These are phyloP conservation scores for Tricholoma furcatifolium DNA, from an alignment of 768 basidiomycete genomes.

Conservation along the genomic window DNA sequence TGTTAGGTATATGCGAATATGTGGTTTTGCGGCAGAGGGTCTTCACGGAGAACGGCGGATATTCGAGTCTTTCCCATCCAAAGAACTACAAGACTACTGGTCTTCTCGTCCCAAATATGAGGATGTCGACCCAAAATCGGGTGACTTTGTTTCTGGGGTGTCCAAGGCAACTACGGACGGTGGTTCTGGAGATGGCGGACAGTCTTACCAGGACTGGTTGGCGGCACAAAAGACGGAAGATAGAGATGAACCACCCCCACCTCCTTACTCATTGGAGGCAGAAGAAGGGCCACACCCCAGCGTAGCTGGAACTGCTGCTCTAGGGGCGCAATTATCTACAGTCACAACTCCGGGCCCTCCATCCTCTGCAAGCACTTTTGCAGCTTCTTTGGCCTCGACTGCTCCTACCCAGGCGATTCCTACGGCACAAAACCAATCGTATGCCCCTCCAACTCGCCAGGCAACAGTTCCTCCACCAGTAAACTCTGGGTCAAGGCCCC, in stretches of 20 bases:
- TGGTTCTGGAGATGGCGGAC: slow-evolving; percentile 18
- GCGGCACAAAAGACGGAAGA: slow-evolving; percentile 38
- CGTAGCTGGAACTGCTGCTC: slow-evolving; percentile 5
- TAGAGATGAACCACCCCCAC: slow-evolving; percentile 59
- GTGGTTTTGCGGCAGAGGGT: slow-evolving; percentile 68
- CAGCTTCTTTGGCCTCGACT: background rate
- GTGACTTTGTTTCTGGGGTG: slow-evolving; percentile 31
- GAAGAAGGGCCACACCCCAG: slow-evolving; percentile 23
- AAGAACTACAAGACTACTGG: slow-evolving; percentile 80
- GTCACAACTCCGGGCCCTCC: background rate
- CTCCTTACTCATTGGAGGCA: slow-evolving; percentile 64
- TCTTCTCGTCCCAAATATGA: slow-evolving; percentile 58
- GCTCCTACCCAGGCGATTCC: slow-evolving; percentile 5
- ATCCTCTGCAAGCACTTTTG: slow-evolving; percentile 1
- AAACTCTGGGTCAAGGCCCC: slow-evolving; percentile 16
- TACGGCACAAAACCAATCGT: slow-evolving; percentile 2
- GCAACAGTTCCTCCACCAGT: slow-evolving; percentile 15
- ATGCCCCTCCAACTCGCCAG: slow-evolving; percentile 4
- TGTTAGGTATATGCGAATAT: slow-evolving; percentile 73
- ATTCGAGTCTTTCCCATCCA: slow-evolving; percentile 61
- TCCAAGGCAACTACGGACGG: background rate
- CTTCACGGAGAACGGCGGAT: slow-evolving; percentile 64
- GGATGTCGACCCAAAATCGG: slow-evolving; percentile 28
- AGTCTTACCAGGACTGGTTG: slow-evolving; percentile 52
- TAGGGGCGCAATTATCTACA: slow-evolving; percentile 7